Percentiles rank a stretch among this genome's conserved stretches.
Evolutionary conservation across 306 rosid species (phyloP).

Genomic region (Fragaria vesca): DNA sequence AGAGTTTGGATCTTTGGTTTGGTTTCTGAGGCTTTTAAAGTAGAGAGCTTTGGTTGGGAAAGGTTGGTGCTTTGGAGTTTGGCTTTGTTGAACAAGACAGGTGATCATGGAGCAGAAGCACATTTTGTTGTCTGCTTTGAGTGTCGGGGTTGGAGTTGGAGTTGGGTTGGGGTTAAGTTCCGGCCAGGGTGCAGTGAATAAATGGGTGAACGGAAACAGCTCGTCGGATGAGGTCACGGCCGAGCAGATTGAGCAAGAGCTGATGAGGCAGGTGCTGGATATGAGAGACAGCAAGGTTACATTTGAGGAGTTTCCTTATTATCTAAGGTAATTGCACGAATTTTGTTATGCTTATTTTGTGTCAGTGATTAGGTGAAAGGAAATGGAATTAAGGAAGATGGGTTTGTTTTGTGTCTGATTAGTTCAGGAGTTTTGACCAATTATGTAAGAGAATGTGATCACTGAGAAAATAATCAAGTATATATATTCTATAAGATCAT

Average conservation of each 20-base stretch:
- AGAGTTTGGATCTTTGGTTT: slow-evolving; percentile 2
- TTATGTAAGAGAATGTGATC: background rate
- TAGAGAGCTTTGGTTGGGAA: background rate
- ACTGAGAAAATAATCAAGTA: background rate
- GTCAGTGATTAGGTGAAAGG: background rate
- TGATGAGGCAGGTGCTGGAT: slow-evolving; percentile 57
- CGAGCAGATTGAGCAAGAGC: slow-evolving; percentile 71
- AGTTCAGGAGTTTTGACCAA: background rate
- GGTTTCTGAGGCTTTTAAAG: background rate
- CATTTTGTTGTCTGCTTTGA: slow-evolving; percentile 84
- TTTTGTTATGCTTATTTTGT: background rate
- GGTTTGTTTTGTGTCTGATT: background rate
- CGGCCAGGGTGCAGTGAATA: slow-evolving; percentile 59
- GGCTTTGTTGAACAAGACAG: background rate
- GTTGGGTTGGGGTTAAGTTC: slow-evolving; percentile 86
- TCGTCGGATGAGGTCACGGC: slow-evolving; percentile 56
- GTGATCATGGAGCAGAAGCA: slow-evolving; percentile 83
- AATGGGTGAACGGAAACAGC: slow-evolving; percentile 72
- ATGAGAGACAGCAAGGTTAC: slow-evolving; percentile 56
- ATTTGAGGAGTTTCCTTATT: slow-evolving; percentile 80
- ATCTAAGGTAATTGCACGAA: slow-evolving; percentile 56
- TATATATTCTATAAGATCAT: slow-evolving; percentile 1
- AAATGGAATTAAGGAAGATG: background rate
- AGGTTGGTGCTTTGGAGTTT: background rate
- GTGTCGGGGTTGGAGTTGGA: slow-evolving; percentile 96